Percentiles rank a stretch among this genome's conserved stretches.
These are phyloP conservation scores for Phyllosticta citribraziliensis DNA, from an alignment of 2,329 filamentous ascomycete genomes.

Conservation along the genomic window DNA sequence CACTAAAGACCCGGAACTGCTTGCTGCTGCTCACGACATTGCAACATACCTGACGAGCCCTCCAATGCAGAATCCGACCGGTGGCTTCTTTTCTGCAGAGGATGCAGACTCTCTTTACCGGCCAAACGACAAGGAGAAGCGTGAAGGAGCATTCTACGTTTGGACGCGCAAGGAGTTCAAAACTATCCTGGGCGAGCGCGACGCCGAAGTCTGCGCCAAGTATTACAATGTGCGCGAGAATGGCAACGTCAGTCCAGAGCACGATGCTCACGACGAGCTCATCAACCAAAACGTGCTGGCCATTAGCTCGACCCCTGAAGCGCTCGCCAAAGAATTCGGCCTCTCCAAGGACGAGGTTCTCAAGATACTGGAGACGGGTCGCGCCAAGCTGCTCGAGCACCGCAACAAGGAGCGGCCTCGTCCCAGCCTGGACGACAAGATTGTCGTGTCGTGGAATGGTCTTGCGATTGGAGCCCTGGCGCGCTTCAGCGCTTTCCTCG, in stretches of 20 bases:
- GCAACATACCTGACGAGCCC: constrained; percentile 72
- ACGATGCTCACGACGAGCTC: constrained; percentile 89
- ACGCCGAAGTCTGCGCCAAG: constrained; percentile 64
- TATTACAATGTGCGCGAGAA: constrained; percentile 78
- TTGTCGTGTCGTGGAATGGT: constrained; percentile 80
- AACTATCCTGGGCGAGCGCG: constrained; percentile 57
- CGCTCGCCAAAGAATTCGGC: constrained; percentile 66
- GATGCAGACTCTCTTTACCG: constrained; percentile 76
- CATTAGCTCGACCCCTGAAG: constrained; percentile 55
- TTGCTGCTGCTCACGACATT: constrained; percentile 70
- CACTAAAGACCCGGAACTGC: constrained; percentile 58
- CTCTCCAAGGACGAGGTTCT: constrained; percentile 60
- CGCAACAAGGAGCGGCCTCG: constrained; percentile 64
- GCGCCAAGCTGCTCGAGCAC: constrained; percentile 58
- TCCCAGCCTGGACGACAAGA: constrained; percentile 78
- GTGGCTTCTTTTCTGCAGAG: constrained; percentile 80
- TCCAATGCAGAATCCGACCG: constrained; percentile 56
- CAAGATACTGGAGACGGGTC: constrained; percentile 56
- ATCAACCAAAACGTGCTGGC: constrained; percentile 85
- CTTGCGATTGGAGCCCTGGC: constrained; percentile 78
- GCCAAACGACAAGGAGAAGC: constrained; percentile 67
- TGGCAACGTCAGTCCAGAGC: constrained; percentile 72
- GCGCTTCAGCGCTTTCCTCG: constrained; percentile 59
- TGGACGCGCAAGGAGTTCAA: constrained; percentile 88
- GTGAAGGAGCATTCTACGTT: constrained; percentile 87